Evolutionary conservation across 2,329 filamentous ascomycete species (phyloP).

Genomic region (Trichoderma afroharzianum): DNA sequence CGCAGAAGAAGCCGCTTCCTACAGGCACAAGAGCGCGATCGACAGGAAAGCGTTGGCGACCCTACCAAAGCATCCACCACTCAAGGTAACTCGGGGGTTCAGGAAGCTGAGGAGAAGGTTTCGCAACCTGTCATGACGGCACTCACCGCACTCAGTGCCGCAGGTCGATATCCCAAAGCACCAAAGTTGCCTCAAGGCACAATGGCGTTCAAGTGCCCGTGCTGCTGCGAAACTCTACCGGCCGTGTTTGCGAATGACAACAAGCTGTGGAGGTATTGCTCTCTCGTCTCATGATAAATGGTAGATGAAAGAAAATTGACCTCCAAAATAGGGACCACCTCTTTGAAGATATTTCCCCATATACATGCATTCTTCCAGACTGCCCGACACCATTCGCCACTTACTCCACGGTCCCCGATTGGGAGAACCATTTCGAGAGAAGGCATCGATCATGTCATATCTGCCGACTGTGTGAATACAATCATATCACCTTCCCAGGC

Average conservation of each 20-base stretch:
- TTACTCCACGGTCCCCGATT: not conserved
- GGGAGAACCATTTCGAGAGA: not conserved
- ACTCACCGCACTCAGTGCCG: not conserved
- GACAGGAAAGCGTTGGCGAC: not conserved
- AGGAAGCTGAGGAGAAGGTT: not conserved
- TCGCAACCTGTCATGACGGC: not conserved
- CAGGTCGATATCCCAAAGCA: not conserved
- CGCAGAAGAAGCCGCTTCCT: not conserved
- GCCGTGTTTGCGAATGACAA: accelerated
- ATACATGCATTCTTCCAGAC: not conserved
- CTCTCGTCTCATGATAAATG: not conserved
- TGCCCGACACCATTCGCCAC: not conserved
- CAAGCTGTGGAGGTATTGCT: accelerated
- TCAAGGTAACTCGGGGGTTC: not conserved
- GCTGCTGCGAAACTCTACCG: not conserved
- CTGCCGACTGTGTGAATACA: not conserved
- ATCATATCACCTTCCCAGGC: not conserved
- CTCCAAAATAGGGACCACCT: not conserved
- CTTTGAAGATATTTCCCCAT: not conserved
- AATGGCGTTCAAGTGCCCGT: not conserved
- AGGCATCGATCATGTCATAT: not conserved
- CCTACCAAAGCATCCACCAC: not conserved
- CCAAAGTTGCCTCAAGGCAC: not conserved
- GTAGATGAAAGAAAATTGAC: not conserved
- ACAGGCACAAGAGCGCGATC: not conserved